Evolutionary conservation across 129 eudicot genomes (phyloP).

Genomic region (Heracleum sosnowskyi): DNA sequence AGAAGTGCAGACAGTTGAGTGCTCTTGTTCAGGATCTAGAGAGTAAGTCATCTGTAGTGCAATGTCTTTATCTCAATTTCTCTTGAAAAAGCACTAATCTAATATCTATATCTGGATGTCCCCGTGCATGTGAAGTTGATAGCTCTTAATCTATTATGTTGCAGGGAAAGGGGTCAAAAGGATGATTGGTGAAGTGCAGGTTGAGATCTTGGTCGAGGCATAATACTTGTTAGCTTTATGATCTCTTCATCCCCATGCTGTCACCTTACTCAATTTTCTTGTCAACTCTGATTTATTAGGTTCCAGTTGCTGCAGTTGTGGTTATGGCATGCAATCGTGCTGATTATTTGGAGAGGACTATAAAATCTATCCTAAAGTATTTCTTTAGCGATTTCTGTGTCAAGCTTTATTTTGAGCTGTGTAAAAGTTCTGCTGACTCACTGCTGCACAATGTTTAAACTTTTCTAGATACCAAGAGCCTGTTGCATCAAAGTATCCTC

Average conservation of each 20-base stretch:
- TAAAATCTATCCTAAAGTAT: conserved; percentile 82
- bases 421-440: conserved; percentile 13
- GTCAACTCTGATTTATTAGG: conserved; percentile 28
- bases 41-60: conserved; percentile 31
- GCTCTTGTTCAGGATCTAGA: conserved; percentile 67
- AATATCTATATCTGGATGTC: not conserved
- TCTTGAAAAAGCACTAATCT: not conserved
- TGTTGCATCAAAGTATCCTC: conserved; percentile 79
- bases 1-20: conserved; percentile 63
- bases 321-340: conserved; percentile 99
- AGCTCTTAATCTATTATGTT: conserved; percentile 12
- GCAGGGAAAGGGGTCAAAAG: conserved; percentile 55
- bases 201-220: conserved; percentile 17
- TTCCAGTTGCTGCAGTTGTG: conserved; percentile 92
- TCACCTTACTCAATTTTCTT: not conserved
- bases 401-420: not conserved
- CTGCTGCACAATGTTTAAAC: conserved; percentile 13
- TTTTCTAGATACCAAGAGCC: conserved; percentile 58
- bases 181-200: conserved; percentile 54
- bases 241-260: not conserved
- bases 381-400: conserved; percentile 8
- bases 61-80: not conserved
- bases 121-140: not conserved
- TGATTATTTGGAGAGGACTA: conserved; percentile 88
- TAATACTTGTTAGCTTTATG: not conserved